A percentile compares a stretch with the other conserved stretches of the same genome.
Evolutionary conservation across 2,329 filamentous ascomycete species (phyloP).

Genomic region (Aspergillus latus): DNA sequence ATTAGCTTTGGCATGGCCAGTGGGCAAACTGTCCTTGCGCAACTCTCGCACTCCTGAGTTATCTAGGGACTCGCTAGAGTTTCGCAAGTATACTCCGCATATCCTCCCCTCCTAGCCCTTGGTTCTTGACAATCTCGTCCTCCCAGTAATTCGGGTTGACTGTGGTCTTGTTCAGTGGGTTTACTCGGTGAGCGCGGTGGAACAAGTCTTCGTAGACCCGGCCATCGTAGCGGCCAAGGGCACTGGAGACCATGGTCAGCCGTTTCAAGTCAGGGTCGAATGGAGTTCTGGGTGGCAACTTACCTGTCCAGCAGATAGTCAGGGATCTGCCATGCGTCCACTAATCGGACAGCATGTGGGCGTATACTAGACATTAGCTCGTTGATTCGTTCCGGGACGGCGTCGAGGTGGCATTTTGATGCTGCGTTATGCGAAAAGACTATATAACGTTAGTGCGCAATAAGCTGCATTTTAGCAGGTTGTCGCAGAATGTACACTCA

Average conservation of each 20-base stretch:
- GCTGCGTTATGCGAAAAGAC: conserved; percentile 49
- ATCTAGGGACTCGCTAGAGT: too few relatives aligned
- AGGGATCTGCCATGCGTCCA: conserved; percentile 55
- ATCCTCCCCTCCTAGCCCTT: conserved; percentile 20
- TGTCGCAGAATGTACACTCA: conserved; percentile 20
- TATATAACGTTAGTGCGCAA: background rate
- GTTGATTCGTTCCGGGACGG: conserved; percentile 43
- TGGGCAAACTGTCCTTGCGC: too few relatives aligned
- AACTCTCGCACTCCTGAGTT: too few relatives aligned
- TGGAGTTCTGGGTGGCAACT: background rate
- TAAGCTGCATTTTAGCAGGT: background rate
- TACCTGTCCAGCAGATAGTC: conserved; percentile 52
- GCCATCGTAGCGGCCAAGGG: conserved; percentile 53
- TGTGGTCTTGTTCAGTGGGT: conserved; percentile 52
- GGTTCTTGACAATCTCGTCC: conserved; percentile 28
- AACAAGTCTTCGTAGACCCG: conserved; percentile 56
- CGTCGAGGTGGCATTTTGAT: conserved; percentile 42
- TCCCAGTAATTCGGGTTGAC: conserved; percentile 46
- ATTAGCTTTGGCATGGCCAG: too few relatives aligned
- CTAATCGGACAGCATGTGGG: conserved; percentile 53
- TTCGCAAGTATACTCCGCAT: too few relatives aligned
- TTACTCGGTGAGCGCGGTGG: conserved; percentile 51
- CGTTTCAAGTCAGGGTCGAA: too few relatives aligned
- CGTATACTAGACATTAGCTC: conserved; percentile 50
- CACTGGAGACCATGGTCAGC: conserved; percentile 32